Base-by-base conservation (phyloP, 345 rosid genomes). In the Eucalyptus cloeziana region DNA sequence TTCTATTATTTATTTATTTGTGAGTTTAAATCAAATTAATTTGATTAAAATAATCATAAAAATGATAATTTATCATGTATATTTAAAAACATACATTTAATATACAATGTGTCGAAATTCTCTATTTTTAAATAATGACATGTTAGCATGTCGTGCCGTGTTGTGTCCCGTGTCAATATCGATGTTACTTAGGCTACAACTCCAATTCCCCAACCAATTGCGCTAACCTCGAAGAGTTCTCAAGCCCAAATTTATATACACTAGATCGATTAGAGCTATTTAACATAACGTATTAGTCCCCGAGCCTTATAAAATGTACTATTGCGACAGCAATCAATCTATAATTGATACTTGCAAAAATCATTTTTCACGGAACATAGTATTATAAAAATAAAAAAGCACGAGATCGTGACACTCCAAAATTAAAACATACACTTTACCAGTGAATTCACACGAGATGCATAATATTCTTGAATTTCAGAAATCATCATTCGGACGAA, bases 91-190 rank as follows among this genome's bases (percentile, higher is more conserved):
- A 52, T 52, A 9, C 7, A 52, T 19, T 19, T 4, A 4, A 19
- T 52, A 52, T 52, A 52, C 1, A 19, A 0, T 2, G 1, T 17
- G 22, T 17, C 0, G 1, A 19, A 52, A 7, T 52, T 52, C 2
- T 52, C 4, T 19, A 52, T 52, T 52, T 19, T 19, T 3, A 52
- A 4, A 52, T 43, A 52, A 52, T 3, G 7, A 52, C 10, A 7
- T 52, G 2, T 52, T 52, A 52, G 10, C 22, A 7, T 51, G 7
- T 17, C 21, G 22, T 52, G 9, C 3, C 3, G 25, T 52, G 24
- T 52, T 3, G 10, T 52, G 10, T 52, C 58, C 2, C 0, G 0
- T 19, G 58, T 19, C 58, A 52, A 19, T 52, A 52, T 19, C 5
- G 5, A 1, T 52, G 25, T 52, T 52, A 3, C 56, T 52, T 52